Percentiles rank a stretch among this genome's conserved stretches.
phyloP scores from a whole-genome alignment of 208 protist species.

The Crithidia acanthocephali region DNA sequence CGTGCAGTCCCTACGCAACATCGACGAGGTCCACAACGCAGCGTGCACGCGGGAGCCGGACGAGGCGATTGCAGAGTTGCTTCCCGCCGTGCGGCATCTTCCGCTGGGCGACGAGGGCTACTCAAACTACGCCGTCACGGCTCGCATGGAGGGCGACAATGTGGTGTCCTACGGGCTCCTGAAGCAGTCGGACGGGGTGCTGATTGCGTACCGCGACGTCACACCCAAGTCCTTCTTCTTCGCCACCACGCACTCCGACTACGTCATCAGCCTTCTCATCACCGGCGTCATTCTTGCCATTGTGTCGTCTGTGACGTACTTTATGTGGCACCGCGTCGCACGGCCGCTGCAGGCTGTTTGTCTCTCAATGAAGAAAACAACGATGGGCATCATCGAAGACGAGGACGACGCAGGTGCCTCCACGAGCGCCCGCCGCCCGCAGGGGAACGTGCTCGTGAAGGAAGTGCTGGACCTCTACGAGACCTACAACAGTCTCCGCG shows the following conservation, averaged over 20 bases:
- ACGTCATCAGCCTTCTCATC: constrained; percentile 20
- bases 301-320: constrained; percentile 17
- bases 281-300: constrained; percentile 23
- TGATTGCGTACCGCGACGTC: constrained; percentile 32
- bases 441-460: constrained; percentile 16
- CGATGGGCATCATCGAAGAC: constrained; percentile 22
- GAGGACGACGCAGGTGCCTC: constrained; percentile 7
- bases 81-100: neutral
- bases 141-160: neutral
- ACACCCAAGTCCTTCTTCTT: constrained; percentile 31
- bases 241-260: constrained; percentile 9
- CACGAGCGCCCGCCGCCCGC: neutral
- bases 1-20: neutral
- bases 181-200: neutral
- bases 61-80: neutral
- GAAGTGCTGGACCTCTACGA: constrained; percentile 45
- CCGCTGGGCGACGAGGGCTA: neutral
- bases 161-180: neutral
- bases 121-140: neutral
- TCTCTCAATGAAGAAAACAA: constrained; percentile 31
- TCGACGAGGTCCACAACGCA: constrained; percentile 15
- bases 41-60: neutral
- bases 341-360: constrained; percentile 44
- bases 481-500: constrained; percentile 45
- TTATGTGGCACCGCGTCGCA: constrained; percentile 32